phyloP scores from a whole-genome alignment of 1,284 basidiomycete species.

The Ceratobasidium sp. region DNA sequence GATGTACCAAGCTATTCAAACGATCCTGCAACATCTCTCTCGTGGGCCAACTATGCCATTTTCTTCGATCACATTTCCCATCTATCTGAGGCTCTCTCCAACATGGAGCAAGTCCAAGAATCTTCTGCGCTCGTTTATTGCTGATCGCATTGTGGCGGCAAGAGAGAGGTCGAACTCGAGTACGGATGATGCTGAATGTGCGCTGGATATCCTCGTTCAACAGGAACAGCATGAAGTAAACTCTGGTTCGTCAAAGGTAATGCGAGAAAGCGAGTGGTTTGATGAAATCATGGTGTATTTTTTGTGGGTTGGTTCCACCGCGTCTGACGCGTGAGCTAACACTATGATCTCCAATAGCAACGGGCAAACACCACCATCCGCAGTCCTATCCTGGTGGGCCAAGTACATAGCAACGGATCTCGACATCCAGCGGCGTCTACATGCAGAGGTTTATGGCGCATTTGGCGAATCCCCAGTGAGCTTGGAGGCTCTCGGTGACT shows the following conservation, averaged over 20 bases:
- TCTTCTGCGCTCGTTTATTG: background rate
- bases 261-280: background rate
- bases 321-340: background rate
- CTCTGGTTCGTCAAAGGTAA: background rate
- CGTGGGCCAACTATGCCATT: background rate
- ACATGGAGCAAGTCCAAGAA: background rate
- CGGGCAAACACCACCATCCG: background rate
- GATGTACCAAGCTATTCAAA: background rate
- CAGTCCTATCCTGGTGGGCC: background rate
- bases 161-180: background rate
- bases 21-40: background rate
- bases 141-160: background rate
- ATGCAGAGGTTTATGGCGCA: background rate
- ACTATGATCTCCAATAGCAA: background rate
- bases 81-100: background rate
- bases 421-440: slow-evolving; percentile 23
- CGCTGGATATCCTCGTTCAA: slow-evolving; percentile 17
- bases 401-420: slow-evolving; percentile 11
- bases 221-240: slow-evolving; percentile 3
- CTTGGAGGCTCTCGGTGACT: background rate
- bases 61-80: background rate
- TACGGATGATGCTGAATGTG: slow-evolving; percentile 4
- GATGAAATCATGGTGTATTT: slow-evolving; percentile 17
- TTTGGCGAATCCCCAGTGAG: background rate
- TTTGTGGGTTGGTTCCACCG: slow-evolving; percentile 23